Evolutionary conservation across 1,139 yeast species (phyloP).

Genomic region (Yamadazyma diddensiae): DNA sequence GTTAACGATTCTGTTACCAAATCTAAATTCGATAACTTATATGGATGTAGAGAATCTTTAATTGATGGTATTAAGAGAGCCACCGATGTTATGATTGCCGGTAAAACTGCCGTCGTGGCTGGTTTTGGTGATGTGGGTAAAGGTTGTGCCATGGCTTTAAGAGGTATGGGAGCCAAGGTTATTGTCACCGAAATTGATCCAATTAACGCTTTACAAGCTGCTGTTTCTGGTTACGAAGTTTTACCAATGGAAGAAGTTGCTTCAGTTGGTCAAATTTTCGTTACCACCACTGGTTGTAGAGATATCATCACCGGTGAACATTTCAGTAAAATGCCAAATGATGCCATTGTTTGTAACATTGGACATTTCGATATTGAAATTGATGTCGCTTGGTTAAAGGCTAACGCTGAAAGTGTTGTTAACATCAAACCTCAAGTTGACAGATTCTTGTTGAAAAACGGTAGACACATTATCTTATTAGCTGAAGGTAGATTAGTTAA

Average conservation of each 20-base stretch:
- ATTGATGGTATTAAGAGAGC: slow-evolving; percentile 99
- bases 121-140: slow-evolving; percentile 99
- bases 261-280: slow-evolving; percentile 92
- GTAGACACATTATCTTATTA: slow-evolving; percentile 92
- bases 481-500: slow-evolving; percentile 99
- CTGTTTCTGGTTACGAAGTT: slow-evolving; percentile 98
- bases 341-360: slow-evolving; percentile 99
- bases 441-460: slow-evolving; percentile 87
- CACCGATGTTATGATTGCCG: slow-evolving; percentile 99
- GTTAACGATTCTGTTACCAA: slow-evolving; percentile 99
- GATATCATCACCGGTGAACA: slow-evolving; percentile 92
- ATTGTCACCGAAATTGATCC: slow-evolving; percentile 98
- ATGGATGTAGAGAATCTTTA: slow-evolving; percentile 99
- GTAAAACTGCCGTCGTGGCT: slow-evolving; percentile 98
- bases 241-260: slow-evolving; percentile 96
- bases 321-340: slow-evolving; percentile 94
- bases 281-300: slow-evolving; percentile 99
- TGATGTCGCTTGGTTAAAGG: slow-evolving; percentile 97
- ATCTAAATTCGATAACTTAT: slow-evolving; percentile 98
- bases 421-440: slow-evolving; percentile 99
- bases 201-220: slow-evolving; percentile 99
- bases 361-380: slow-evolving; percentile 99
- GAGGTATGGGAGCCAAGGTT: slow-evolving; percentile 99
- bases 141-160: slow-evolving; percentile 99
- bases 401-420: slow-evolving; percentile 82